These are phyloP conservation scores for Paramecium sexaurelia DNA, from an alignment of 73 alveolate species.

Conservation along the genomic window DNA sequence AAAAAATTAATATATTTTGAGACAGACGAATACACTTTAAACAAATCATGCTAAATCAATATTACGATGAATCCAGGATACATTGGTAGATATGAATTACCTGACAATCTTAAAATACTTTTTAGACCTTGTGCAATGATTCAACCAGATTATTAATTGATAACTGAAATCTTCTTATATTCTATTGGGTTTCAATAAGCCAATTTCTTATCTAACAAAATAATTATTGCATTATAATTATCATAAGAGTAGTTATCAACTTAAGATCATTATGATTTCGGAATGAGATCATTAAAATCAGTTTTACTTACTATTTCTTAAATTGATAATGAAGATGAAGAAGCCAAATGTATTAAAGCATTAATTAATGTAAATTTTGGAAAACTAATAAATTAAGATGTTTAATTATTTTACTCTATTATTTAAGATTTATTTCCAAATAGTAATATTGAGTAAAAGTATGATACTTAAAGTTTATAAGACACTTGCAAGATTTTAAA, in stretches of 20 bases:
- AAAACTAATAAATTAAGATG: conserved; percentile 97
- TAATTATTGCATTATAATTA: conserved; percentile 77
- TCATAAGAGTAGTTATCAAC: conserved; percentile 96
- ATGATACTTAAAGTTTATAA: not conserved
- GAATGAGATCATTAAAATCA: conserved; percentile 99
- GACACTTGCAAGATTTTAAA: not conserved
- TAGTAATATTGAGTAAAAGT: conserved; percentile 73
- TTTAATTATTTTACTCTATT: conserved; percentile 97
- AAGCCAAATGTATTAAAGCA: conserved; percentile 93
- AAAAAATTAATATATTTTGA: conserved; percentile 72
- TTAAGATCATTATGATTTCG: conserved; percentile 98
- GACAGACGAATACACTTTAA: conserved; percentile 78
- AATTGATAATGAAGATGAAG: conserved; percentile 91
- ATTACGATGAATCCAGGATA: conserved; percentile 99
- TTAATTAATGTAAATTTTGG: conserved; percentile 97
- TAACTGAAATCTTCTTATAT: conserved; percentile 95
- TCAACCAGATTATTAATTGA: conserved; percentile 96
- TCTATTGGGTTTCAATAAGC: conserved; percentile 96
- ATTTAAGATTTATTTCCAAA: conserved; percentile 99
- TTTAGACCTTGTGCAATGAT: conserved; percentile 99
- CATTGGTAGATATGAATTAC: conserved; percentile 97
- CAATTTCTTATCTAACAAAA: conserved; percentile 82
- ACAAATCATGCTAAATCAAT: conserved; percentile 92
- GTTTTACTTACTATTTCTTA: conserved; percentile 98
- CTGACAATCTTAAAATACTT: conserved; percentile 96